Percentiles rank a stretch among this genome's conserved stretches.
Conservation (phyloP, 2,329 filamentous ascomycete genomes). For the Cladosporium sp. region DNA sequence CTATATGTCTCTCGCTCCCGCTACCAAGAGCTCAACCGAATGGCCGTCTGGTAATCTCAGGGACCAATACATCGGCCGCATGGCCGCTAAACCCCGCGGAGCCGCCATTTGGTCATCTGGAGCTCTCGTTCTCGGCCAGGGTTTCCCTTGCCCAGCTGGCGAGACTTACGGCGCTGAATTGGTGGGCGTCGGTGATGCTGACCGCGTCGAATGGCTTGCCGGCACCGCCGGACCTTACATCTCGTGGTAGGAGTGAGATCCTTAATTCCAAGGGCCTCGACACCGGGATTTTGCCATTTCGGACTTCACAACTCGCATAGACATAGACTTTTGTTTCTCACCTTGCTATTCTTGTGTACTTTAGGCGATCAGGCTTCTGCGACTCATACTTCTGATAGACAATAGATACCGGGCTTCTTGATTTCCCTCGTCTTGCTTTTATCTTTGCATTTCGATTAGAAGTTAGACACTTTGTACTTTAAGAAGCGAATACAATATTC, state of each 20-base stretch:
- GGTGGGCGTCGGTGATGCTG: background rate
- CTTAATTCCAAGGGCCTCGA: too few relatives aligned
- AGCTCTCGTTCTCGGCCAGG: background rate
- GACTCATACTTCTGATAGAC: too few relatives aligned
- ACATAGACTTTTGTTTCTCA: too few relatives aligned
- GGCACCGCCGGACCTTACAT: background rate
- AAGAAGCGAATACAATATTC: too few relatives aligned
- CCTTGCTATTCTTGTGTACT: too few relatives aligned
- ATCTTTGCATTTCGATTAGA: too few relatives aligned
- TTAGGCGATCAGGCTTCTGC: too few relatives aligned
- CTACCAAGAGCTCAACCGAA: background rate
- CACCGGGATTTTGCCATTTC: too few relatives aligned
- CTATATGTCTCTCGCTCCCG: background rate
- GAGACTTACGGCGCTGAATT: background rate
- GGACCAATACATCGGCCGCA: background rate
- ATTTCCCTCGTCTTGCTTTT: too few relatives aligned
- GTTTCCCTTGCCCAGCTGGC: background rate
- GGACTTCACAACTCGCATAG: too few relatives aligned
- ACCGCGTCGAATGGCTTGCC: background rate
- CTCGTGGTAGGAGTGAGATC: background rate
- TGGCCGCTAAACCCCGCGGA: background rate
- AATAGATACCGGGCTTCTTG: too few relatives aligned
- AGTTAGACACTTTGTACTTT: too few relatives aligned
- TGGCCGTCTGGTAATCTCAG: background rate
- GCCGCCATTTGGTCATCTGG: background rate